Evolutionary conservation across 345 rosid species (phyloP).

Genomic region (Camelina neglecta): DNA sequence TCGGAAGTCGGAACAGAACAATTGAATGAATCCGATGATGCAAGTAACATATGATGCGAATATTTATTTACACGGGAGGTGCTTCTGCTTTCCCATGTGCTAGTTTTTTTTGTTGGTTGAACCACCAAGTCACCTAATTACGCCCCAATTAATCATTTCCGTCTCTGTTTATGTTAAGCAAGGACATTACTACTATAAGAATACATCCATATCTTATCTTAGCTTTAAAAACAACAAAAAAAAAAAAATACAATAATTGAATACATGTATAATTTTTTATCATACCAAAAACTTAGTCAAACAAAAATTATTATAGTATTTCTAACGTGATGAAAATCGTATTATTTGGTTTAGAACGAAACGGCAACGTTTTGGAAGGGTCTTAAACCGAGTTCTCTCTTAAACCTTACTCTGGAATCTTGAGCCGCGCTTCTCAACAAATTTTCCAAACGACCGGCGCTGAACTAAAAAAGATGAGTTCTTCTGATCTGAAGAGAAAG

Average conservation of each 20-base stretch:
- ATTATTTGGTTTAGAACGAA: background rate
- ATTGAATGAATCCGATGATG: conserved; percentile 21
- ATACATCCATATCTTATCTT: background rate
- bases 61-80: conserved; percentile 17
- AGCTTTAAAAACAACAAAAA: background rate
- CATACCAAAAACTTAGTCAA: conserved; percentile 2
- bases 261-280: background rate
- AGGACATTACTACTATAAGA: background rate
- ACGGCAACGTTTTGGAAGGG: conserved; percentile 20
- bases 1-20: background rate
- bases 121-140: conserved; percentile 31
- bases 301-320: background rate
- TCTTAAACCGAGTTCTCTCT: conserved; percentile 26
- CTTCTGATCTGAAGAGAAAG: conserved; percentile 36
- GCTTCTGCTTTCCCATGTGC: conserved; percentile 29
- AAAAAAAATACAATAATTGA: background rate
- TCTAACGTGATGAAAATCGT: background rate
- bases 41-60: conserved; percentile 26
- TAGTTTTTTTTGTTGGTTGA: conserved; percentile 15
- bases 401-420: background rate
- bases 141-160: background rate
- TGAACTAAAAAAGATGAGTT: conserved; percentile 34
- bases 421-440: conserved; percentile 2
- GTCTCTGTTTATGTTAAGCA: conserved; percentile 9
- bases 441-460: background rate